A percentile compares a stretch with the other conserved stretches of the same genome.
These are phyloP conservation scores for Amanita jacksonii DNA, from an alignment of 768 basidiomycete genomes.

Conservation along the genomic window DNA sequence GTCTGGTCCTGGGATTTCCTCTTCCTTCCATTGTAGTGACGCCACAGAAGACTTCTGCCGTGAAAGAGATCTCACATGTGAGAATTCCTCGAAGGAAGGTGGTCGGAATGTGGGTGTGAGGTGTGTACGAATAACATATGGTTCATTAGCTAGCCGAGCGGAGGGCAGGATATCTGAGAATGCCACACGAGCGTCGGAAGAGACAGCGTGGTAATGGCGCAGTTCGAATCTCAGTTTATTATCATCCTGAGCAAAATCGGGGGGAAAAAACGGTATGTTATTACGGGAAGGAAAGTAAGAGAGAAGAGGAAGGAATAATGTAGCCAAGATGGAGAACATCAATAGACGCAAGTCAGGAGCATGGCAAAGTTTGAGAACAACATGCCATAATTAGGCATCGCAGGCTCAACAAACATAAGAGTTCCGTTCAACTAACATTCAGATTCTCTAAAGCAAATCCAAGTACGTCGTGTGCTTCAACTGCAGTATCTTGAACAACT, in stretches of 20 bases:
- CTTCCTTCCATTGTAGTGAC: constrained; percentile 59
- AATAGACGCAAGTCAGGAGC: constrained; percentile 13
- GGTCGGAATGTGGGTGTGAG: constrained; percentile 32
- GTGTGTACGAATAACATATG: constrained; percentile 31
- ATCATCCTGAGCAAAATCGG: constrained; percentile 2
- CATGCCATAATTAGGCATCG: no score
- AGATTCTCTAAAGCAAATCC: constrained; percentile 57
- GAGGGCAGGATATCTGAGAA: constrained; percentile 39
- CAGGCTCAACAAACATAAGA: no score
- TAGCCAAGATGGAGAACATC: constrained; percentile 38
- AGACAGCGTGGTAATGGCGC: constrained; percentile 53
- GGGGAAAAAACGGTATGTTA: not conserved
- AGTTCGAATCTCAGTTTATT: constrained; percentile 38
- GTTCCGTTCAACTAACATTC: constrained; percentile 20
- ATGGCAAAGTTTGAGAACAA: no score
- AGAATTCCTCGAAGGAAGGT: constrained; percentile 35
- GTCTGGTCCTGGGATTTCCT: constrained; percentile 67
- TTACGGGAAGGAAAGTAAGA: constrained; percentile 17
- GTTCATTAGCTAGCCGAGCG: constrained; percentile 9
- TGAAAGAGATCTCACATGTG: constrained; percentile 35
- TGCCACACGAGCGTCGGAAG: constrained; percentile 36
- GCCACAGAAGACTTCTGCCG: constrained; percentile 16
- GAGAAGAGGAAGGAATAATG: constrained; percentile 36
- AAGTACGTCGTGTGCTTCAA: constrained; percentile 43
- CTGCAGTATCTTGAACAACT: not conserved